Conservation (phyloP, 2,329 filamentous ascomycete species). For the Blastomyces gilchristii region DNA sequence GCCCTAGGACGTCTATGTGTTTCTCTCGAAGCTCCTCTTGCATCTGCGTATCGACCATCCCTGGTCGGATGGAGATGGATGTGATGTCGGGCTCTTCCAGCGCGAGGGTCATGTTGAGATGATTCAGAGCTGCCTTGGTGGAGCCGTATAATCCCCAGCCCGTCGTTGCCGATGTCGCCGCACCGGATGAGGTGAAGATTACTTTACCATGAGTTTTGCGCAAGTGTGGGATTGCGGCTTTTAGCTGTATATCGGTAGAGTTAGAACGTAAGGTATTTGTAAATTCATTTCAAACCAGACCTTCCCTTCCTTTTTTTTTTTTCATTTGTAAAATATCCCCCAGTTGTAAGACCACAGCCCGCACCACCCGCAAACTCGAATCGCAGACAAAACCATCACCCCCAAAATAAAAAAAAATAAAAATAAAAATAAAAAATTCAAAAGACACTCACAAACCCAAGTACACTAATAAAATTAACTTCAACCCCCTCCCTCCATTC, state of each 20-base stretch:
- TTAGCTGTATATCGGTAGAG: constrained; percentile 45
- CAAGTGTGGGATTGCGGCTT: constrained; percentile 59
- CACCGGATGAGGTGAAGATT: constrained; percentile 71
- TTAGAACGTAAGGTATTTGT: not conserved
- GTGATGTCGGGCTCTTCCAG: constrained; percentile 68
- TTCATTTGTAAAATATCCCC: not conserved
- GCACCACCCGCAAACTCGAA: not conserved
- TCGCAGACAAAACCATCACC: not conserved
- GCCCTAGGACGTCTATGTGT: constrained; percentile 41
- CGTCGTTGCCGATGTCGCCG: constrained; percentile 54
- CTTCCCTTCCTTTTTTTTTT: not conserved
- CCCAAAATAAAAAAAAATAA: not conserved
- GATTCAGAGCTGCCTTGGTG: constrained; percentile 74
- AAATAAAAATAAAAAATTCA: not conserved
- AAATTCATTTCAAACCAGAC: not conserved
- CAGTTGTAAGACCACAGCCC: not conserved
- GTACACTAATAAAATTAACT: constrained; percentile 74
- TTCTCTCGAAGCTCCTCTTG: constrained; percentile 67
- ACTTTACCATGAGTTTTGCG: constrained; percentile 60
- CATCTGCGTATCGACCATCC: constrained; percentile 83
- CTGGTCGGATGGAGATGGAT: constrained; percentile 63
- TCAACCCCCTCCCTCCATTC: constrained; percentile 71
- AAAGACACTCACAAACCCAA: constrained; percentile 57
- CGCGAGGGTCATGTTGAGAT: constrained; percentile 61
- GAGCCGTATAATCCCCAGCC: constrained; percentile 76